Percentiles rank a stretch among this genome's conserved stretches.
Evolutionary conservation across 1,139 yeast species (phyloP).

Genomic region (Suhomyces kunorum): DNA sequence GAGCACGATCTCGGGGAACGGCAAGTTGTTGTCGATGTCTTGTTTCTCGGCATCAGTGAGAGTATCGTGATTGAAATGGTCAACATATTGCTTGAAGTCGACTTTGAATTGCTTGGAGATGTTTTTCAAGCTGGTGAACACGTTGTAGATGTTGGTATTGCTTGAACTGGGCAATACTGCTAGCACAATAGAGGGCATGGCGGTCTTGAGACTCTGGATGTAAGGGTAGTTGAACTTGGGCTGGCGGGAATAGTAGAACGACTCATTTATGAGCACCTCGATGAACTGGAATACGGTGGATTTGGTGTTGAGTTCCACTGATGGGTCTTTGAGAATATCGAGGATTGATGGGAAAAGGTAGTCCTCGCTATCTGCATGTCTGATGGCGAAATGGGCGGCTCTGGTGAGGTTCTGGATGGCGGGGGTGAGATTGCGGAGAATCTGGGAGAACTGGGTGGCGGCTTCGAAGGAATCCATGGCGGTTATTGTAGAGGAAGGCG

Average conservation of each 20-base stretch:
- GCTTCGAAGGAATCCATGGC: conserved; percentile 81
- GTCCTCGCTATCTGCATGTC: conserved; percentile 63
- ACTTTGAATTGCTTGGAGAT: conserved; percentile 41
- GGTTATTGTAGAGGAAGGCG: neutral
- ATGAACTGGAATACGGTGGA: conserved; percentile 69
- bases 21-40: conserved; percentile 34
- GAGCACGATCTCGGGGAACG: conserved; percentile 35
- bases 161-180: conserved; percentile 53
- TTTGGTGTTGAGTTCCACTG: conserved; percentile 57
- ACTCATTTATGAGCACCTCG: conserved; percentile 54
- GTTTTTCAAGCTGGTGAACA: conserved; percentile 39
- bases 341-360: conserved; percentile 71
- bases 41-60: conserved; percentile 38
- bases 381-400: conserved; percentile 61
- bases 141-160: conserved; percentile 51
- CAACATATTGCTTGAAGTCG: conserved; percentile 29
- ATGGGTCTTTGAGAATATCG: conserved; percentile 57
- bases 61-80: conserved; percentile 30
- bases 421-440: conserved; percentile 62
- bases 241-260: conserved; percentile 35
- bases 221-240: conserved; percentile 46
- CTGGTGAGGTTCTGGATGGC: conserved; percentile 56
- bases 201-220: conserved; percentile 41
- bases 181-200: conserved; percentile 50
- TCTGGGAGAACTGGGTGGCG: conserved; percentile 64